Conservation (phyloP, 257 asterid genomes). For the Hygrophila difformis region DNA sequence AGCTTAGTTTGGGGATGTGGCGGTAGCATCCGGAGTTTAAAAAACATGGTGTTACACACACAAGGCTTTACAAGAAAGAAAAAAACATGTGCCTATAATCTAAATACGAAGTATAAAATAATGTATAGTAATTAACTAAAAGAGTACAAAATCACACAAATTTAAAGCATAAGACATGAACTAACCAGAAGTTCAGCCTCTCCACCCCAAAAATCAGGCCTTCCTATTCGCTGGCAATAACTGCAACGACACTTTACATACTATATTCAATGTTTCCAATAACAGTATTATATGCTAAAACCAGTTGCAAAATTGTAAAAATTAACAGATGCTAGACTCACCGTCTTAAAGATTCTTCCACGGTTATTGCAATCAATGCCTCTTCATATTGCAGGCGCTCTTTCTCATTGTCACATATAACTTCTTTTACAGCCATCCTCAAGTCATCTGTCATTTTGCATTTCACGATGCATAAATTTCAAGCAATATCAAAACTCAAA, state of each 20-base stretch:
- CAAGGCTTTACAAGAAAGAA: too few relatives aligned
- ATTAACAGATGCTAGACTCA: constrained; percentile 29
- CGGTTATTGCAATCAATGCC: constrained; percentile 84
- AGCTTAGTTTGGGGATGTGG: too few relatives aligned
- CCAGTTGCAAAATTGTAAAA: not conserved
- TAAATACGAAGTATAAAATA: too few relatives aligned
- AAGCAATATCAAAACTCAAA: constrained; percentile 1
- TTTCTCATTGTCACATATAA: constrained; percentile 55
- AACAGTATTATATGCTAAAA: constrained; percentile 4
- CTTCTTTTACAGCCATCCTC: constrained; percentile 93
- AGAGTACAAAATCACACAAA: too few relatives aligned
- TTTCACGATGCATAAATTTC: constrained; percentile 1
- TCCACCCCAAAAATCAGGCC: constrained; percentile 97
- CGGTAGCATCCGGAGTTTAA: too few relatives aligned
- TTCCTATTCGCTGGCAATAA: constrained; percentile 85
- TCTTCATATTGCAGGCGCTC: constrained; percentile 65
- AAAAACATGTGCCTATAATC: too few relatives aligned
- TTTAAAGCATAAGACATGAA: too few relatives aligned
- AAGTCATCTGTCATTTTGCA: constrained; percentile 53
- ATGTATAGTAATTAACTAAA: too few relatives aligned
- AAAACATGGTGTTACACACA: too few relatives aligned
- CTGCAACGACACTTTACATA: constrained; percentile 34
- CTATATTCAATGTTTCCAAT: constrained; percentile 2
- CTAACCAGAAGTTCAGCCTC: constrained; percentile 95
- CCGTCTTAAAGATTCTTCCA: constrained; percentile 84